Base-by-base conservation (phyloP, 2,329 filamentous ascomycete species). In the Trichoderma gracile region DNA sequence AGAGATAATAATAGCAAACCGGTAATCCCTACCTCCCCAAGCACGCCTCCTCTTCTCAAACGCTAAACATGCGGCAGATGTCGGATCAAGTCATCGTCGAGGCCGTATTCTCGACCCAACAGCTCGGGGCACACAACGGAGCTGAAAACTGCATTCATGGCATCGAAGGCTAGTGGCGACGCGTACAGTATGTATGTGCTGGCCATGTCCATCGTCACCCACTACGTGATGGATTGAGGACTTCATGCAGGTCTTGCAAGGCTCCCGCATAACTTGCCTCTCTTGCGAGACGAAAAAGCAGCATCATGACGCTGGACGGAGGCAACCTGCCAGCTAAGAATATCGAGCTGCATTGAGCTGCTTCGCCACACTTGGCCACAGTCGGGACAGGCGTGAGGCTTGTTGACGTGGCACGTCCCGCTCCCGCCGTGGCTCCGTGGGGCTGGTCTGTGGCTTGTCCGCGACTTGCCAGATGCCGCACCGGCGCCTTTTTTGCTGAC, bases 391-490 rank as follows among this genome's bases (percentile, higher is more conserved):
- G 59, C 33, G 68, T 77, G 76, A 78, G 78, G 77, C 77, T 79
- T 72, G 76, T 78, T 78, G 78, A 80, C 79, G 79, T 81, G 79
- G 78, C 79, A 78, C 67, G 64, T 70, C 66, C 69, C 69, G 74
- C 74, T 61, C 47, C 58, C 58, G 72, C 68, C 67, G 67, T 67
- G 66, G 67, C 42, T 38, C 38, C 10, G 64, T 63, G 64, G 64
- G 58, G 64, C 64, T 63, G 59, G 50, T 30, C 52, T 68, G 69
- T 69, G 69, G 66, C 68, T 45, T 68, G 64, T 66, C 63, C 27
- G 25, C 49, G 50, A 45, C 42, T 56, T 27, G 43, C 53, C 46
- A 45, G 46, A 50, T 64, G 7, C 33, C 21, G 19, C 42, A 27
- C 21, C 27, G 42, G 21, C 27, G 50, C 52, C n/a, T n/a, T 19